A percentile compares a stretch with the other conserved stretches of the same genome.
Evolutionary conservation across 768 basidiomycete species (phyloP).

Genomic region (Rhodotorula paludigena): DNA sequence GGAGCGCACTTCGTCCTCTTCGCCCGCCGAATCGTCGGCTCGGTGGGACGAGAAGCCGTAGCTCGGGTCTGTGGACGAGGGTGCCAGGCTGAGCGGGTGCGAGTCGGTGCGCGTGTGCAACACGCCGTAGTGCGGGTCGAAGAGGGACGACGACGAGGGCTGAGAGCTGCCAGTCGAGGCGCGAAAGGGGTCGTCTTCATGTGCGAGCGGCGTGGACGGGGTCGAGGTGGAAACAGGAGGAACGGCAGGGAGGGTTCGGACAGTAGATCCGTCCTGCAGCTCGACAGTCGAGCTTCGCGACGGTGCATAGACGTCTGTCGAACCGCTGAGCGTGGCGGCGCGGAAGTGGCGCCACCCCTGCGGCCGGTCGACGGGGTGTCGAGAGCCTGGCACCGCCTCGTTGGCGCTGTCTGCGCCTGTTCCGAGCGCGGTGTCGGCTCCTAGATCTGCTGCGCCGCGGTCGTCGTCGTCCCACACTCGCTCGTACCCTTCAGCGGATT

Average conservation of each 20-base stretch:
- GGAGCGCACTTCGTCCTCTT: conserved; percentile 10
- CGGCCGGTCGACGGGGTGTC: too few relatives aligned
- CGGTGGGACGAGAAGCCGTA: background rate
- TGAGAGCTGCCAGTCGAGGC: background rate
- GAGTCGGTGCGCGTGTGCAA: conserved; percentile 8
- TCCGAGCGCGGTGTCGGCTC: too few relatives aligned
- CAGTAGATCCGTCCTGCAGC: conserved; percentile 9
- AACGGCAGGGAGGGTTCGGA: conserved; percentile 13
- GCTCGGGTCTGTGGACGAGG: too few relatives aligned
- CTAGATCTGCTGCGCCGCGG: too few relatives aligned
- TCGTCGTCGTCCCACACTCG: too few relatives aligned
- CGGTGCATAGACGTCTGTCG: background rate
- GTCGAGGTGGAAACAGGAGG: background rate
- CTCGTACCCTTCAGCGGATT: too few relatives aligned
- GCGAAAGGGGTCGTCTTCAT: background rate
- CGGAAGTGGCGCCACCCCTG: background rate
- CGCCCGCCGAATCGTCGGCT: background rate
- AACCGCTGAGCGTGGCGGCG: background rate
- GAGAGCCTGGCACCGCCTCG: background rate
- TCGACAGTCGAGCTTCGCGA: background rate
- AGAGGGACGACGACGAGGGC: background rate
- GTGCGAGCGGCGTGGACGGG: background rate
- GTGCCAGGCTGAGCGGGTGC: conserved; percentile 11
- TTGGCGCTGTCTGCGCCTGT: too few relatives aligned
- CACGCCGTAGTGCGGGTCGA: background rate